Conservation (phyloP, 2,329 filamentous ascomycete genomes). For the Sphaerulina populicola region DNA sequence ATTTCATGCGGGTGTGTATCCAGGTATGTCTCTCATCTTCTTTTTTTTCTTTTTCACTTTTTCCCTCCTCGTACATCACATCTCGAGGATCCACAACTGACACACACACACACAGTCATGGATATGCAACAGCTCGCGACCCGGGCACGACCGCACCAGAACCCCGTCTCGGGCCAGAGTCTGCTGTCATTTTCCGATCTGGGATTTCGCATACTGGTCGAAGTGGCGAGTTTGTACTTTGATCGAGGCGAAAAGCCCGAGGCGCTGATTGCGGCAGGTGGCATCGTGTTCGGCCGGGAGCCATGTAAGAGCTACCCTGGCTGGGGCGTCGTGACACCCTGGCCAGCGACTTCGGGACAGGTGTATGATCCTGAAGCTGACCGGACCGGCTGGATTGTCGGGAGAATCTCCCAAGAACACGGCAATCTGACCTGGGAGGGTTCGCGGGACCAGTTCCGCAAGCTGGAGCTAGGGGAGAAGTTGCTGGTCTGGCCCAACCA, state of each 20-base stretch:
- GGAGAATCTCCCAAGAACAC: conserved; percentile 68
- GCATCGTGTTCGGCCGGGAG: conserved; percentile 63
- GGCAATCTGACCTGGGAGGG: conserved; percentile 59
- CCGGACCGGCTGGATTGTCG: conserved; percentile 56
- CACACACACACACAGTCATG: conserved; percentile 38
- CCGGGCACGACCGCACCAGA: conserved; percentile 46
- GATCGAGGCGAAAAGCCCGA: conserved; percentile 51
- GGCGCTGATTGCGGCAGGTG: conserved; percentile 60
- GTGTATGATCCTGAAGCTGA: conserved; percentile 35
- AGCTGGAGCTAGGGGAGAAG: conserved; percentile 55
- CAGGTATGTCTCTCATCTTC: conserved; percentile 26
- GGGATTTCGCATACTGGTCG: conserved; percentile 60
- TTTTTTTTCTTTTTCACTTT: too few species aligned
- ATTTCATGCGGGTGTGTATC: conserved; percentile 69
- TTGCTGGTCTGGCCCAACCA: conserved; percentile 72
- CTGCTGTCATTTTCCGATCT: conserved; percentile 48
- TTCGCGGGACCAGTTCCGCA: conserved; percentile 35
- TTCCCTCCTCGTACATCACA: too few species aligned
- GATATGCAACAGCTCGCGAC: conserved; percentile 75
- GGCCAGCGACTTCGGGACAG: conserved; percentile 37
- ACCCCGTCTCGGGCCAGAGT: conserved; percentile 24
- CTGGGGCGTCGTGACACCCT: conserved; percentile 61
- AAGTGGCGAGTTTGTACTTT: conserved; percentile 62
- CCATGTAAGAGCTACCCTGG: conserved; percentile 62
- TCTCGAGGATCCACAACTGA: too few species aligned